A percentile compares a stretch with the other conserved stretches of the same genome.
These are phyloP conservation scores for Neoconidiobolus thromboides DNA, from an alignment of 371 early-diverging fungal species.

Conservation along the genomic window DNA sequence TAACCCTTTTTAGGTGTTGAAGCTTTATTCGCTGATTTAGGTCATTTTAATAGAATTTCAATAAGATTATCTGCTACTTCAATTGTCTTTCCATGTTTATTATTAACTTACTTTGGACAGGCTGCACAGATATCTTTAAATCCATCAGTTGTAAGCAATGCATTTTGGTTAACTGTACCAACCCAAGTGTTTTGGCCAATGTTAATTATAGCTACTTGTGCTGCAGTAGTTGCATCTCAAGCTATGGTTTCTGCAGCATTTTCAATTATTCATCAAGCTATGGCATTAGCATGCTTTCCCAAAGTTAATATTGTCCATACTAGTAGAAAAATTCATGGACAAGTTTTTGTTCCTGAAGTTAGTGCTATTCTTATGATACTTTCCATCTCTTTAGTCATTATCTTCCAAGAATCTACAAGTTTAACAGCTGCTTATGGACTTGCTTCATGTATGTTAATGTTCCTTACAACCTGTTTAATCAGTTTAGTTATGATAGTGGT, in stretches of 20 bases:
- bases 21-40: conserved; percentile 29
- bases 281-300: conserved; percentile 28
- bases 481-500: conserved; percentile 13
- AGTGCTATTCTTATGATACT: conserved; percentile 23
- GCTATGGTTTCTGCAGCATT: conserved; percentile 32
- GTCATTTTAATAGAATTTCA: conserved; percentile 21
- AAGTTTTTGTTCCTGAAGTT: conserved; percentile 29
- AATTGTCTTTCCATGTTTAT: conserved; percentile 14
- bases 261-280: conserved; percentile 30
- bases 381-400: conserved; percentile 18
- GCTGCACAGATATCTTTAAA: conserved; percentile 19
- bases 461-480: conserved; percentile 15
- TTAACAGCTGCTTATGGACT: conserved; percentile 17
- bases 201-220: conserved; percentile 22
- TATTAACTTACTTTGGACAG: conserved; percentile 20
- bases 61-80: conserved; percentile 17
- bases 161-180: conserved; percentile 7
- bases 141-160: conserved; percentile 10
- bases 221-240: conserved; percentile 36
- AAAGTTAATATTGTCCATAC: conserved; percentile 24
- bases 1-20: conserved; percentile 17
- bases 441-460: conserved; percentile 11
- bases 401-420: conserved; percentile 17
- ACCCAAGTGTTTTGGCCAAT: conserved; percentile 12
- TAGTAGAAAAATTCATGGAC: conserved; percentile 15